Conservation (phyloP, 371 early-diverging fungal species). For the Rozella allomycis region DNA sequence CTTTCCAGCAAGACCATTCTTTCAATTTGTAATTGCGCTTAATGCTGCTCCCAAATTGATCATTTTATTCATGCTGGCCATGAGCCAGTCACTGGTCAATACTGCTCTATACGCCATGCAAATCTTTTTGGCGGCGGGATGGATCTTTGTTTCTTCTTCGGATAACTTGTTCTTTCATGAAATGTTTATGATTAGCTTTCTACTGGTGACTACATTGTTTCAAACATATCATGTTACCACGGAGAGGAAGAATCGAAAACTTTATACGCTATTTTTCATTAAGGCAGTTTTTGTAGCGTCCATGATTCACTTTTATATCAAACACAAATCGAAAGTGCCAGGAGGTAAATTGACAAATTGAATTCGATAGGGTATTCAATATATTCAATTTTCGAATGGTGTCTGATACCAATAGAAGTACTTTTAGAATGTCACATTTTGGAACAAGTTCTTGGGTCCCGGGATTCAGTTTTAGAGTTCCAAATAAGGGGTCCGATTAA, state of each 20-base stretch:
- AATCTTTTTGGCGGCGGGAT: too few relatives aligned
- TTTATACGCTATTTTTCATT: conserved; percentile 23
- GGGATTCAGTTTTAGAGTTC: conserved; percentile 23
- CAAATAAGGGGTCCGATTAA: too few relatives aligned
- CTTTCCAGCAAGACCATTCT: conserved; percentile 50
- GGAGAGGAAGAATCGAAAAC: conserved; percentile 7
- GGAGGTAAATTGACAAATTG: conserved; percentile 9
- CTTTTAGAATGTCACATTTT: conserved; percentile 48
- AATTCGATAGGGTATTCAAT: conserved; percentile 38
- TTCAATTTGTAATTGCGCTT: conserved; percentile 53
- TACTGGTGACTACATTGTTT: conserved; percentile 43
- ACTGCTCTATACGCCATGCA: conserved; percentile 25
- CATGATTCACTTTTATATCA: conserved; percentile 50
- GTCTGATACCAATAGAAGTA: conserved; percentile 49
- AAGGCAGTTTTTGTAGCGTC: conserved; percentile 33
- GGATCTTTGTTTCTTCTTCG: too few relatives aligned
- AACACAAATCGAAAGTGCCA: conserved; percentile 51
- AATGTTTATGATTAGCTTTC: conserved; percentile 61
- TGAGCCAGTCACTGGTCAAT: conserved; percentile 16
- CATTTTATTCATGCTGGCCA: conserved; percentile 35
- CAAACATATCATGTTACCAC: conserved; percentile 39
- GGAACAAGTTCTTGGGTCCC: conserved; percentile 38
- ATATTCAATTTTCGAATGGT: conserved; percentile 66
- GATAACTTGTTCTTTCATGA: conserved; percentile 43
- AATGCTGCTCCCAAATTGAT: conserved; percentile 34